Evolutionary conservation across 2,329 filamentous ascomycete species (phyloP), one percentile per base, ranked within the genome.

Genomic region (Sclerotinia trifoliorum): DNA sequence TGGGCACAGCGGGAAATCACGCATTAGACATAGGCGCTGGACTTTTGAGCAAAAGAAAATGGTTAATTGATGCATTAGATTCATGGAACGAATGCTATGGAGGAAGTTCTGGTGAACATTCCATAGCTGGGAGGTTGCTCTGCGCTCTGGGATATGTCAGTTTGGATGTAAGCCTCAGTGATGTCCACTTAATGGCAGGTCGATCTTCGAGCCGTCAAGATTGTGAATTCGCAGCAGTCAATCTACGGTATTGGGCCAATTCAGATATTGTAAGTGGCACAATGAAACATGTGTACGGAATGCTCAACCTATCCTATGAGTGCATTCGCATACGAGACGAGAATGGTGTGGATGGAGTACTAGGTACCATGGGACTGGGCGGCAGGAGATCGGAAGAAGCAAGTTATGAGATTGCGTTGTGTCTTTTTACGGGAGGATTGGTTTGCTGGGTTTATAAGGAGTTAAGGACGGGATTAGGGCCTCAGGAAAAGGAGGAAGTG

Each of bases 391-490:
- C 26, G 5, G 65, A 52, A 39, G 65, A 67, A 44, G 65, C 65
- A 21, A 62, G 56, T 3, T 76, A 72, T 54, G 75, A 76, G 58
- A 70, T 75, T 32, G 70, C 72, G 0, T 70, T 73, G 3, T 72
- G 73, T 60, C 51, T 76, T 17, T 75, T 76, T 24, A 76, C 75
- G 0, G 74, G 73, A 13, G 74, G 74, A 0, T 72, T 76, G 67
- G 72, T 76, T 0, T 76, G 75, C 51, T 76, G 74, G 75, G 74
- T 73, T 6, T 76, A 73, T 68, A 74, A 71, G 19, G 72, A 74
- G 60, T 57, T 76, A 56, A 70, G 70, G 46, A 58, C 42, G 3
- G 68, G 67, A 26, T 48, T 64, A 24, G 54, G n/a, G 7, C 39
- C 42, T 8, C 32, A 11, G 6, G 70, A 57, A 35, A 70, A 51